Evolutionary conservation across 345 rosid genomes (phyloP).

Genomic region (Gossypium anomalum): DNA sequence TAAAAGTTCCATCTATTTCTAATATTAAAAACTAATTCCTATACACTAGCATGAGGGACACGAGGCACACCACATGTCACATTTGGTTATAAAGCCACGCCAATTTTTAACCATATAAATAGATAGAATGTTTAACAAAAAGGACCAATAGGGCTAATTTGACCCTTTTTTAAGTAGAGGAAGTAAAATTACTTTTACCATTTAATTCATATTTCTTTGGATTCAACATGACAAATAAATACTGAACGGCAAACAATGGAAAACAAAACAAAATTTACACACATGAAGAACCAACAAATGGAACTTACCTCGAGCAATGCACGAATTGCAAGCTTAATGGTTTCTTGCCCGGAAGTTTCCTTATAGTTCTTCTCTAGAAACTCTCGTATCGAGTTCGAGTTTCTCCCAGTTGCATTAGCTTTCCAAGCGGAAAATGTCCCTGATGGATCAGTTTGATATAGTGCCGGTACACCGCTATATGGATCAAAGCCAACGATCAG

Average conservation of each 20-base stretch:
- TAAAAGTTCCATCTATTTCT: no score
- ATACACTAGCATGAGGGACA: no score
- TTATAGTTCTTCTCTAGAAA: constrained; percentile 68
- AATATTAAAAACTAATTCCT: no score
- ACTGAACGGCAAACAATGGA: constrained; percentile 16
- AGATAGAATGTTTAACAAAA: no score
- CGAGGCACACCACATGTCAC: no score
- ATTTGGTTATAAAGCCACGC: no score
- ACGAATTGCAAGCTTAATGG: constrained; percentile 68
- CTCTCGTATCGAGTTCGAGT: constrained; percentile 67
- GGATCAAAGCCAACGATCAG: constrained; percentile 70
- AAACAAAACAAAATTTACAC: neutral
- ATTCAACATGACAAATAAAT: neutral
- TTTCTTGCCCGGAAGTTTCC: constrained; percentile 72
- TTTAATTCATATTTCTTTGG: neutral
- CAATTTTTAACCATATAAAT: no score
- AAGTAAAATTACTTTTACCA: no score
- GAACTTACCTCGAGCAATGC: constrained; percentile 68
- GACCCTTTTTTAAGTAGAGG: no score
- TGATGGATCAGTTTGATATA: constrained; percentile 76
- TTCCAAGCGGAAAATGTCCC: constrained; percentile 83
- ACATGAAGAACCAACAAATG: neutral
- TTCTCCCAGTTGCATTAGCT: constrained; percentile 76
- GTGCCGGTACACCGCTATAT: constrained; percentile 41
- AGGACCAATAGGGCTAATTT: no score